phyloP scores from a whole-genome alignment of 2,329 filamentous ascomycete genomes.

The Venturia aucupariae region DNA sequence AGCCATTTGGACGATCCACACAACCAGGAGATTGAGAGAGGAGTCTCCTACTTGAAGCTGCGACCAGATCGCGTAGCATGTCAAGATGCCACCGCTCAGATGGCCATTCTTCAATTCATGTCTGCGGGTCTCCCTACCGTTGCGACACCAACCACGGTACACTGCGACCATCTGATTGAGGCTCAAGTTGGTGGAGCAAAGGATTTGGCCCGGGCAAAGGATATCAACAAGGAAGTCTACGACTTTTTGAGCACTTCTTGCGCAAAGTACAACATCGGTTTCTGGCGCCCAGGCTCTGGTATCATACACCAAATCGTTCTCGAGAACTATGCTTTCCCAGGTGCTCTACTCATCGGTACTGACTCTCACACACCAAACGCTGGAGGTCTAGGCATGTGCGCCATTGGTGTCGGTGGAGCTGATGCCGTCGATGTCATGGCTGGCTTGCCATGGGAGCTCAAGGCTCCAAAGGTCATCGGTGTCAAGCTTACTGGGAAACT shows the following conservation, averaged over 20 bases:
- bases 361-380: conserved; percentile 97
- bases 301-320: conserved; percentile 99
- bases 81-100: conserved; percentile 98
- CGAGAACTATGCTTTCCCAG: conserved; percentile 99
- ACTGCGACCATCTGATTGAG: conserved; percentile 99
- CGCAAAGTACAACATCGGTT: conserved; percentile 99
- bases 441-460: conserved; percentile 93
- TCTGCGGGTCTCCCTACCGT: conserved; percentile 93
- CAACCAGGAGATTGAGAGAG: conserved; percentile 91
- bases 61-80: conserved; percentile 96
- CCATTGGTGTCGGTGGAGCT: conserved; percentile 95
- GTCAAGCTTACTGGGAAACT: conserved; percentile 86
- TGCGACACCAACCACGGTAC: conserved; percentile 88
- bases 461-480: conserved; percentile 95
- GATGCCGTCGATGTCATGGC: conserved; percentile 99
- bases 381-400: conserved; percentile 88
- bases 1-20: conserved; percentile 97
- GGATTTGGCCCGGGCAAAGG: conserved; percentile 83
- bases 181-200: conserved; percentile 86
- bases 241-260: conserved; percentile 90
- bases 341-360: conserved; percentile 94
- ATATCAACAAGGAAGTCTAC: conserved; percentile 99
- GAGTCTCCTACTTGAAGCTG: conserved; percentile 90
- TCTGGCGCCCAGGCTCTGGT: conserved; percentile 97
- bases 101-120: conserved; percentile 99